These are phyloP conservation scores for Dorcoceras hygrometricum DNA, from an alignment of 257 asterid genomes.

Conservation along the genomic window DNA sequence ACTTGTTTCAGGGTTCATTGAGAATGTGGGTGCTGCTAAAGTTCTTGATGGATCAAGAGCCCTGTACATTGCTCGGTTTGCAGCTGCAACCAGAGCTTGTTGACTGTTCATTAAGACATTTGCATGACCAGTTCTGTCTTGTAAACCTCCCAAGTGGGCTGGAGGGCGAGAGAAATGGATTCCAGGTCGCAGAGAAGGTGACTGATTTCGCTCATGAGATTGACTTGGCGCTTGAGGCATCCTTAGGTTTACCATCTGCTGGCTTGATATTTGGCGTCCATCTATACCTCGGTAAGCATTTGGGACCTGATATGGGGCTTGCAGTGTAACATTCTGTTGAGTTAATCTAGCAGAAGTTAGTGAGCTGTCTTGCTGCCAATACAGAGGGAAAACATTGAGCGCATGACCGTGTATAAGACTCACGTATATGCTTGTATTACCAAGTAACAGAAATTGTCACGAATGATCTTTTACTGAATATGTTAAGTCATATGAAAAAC, in stretches of 20 bases:
- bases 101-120: constrained; percentile 25
- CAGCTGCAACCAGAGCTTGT: constrained; percentile 25
- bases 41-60: constrained; percentile 24
- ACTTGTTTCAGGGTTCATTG: constrained; percentile 23
- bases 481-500: background rate
- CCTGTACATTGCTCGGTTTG: constrained; percentile 27
- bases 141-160: constrained; percentile 24
- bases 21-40: constrained; percentile 19
- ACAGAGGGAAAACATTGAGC: constrained; percentile 1
- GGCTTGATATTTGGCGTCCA: constrained; percentile 22
- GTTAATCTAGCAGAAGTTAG: constrained; percentile 17
- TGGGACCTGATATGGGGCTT: constrained; percentile 25
- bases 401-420: background rate
- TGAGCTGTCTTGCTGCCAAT: constrained; percentile 22
- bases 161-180: constrained; percentile 19
- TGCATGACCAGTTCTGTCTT: constrained; percentile 19
- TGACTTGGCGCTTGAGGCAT: constrained; percentile 31
- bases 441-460: background rate
- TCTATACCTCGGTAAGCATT: constrained; percentile 22
- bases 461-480: background rate
- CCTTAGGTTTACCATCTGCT: constrained; percentile 27
- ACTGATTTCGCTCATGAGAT: constrained; percentile 27
- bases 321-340: constrained; percentile 28
- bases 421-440: background rate
- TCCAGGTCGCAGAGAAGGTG: constrained; percentile 21